Conservation (phyloP, 2,329 filamentous ascomycete species). For the Talaromyces sp. region DNA sequence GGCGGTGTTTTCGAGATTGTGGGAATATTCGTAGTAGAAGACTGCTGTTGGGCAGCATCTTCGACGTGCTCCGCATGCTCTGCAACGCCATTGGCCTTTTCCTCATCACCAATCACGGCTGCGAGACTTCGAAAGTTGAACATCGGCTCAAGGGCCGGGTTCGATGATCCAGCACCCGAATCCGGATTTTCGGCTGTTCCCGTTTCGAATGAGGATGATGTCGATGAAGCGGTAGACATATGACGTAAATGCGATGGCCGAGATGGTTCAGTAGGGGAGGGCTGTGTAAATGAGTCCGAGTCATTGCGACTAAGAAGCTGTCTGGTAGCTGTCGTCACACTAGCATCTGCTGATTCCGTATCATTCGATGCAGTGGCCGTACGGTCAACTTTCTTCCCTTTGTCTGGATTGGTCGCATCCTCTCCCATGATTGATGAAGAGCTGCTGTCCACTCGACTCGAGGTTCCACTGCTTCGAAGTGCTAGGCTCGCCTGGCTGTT, state of each 20-base stretch:
- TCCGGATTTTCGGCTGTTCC: conserved; percentile 40
- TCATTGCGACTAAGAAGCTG: conserved; percentile 22
- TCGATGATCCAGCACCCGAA: conserved; percentile 52
- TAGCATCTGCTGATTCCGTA: background rate
- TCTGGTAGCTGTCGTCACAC: background rate
- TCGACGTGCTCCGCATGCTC: conserved; percentile 36
- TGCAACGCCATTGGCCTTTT: conserved; percentile 43
- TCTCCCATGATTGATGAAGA: conserved; percentile 39
- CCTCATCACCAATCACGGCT: conserved; percentile 72
- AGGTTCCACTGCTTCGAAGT: conserved; percentile 48
- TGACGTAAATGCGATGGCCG: conserved; percentile 73
- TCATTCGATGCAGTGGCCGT: conserved; percentile 21
- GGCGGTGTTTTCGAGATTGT: conserved; percentile 24
- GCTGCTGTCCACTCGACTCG: conserved; percentile 38
- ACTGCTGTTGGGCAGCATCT: conserved; percentile 25
- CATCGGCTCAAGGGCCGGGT: conserved; percentile 67
- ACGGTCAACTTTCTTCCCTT: conserved; percentile 71
- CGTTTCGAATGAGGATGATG: conserved; percentile 75
- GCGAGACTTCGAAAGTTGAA: conserved; percentile 90
- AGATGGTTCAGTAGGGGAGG: conserved; percentile 51
- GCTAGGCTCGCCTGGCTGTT: conserved; percentile 63
- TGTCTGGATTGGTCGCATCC: conserved; percentile 47
- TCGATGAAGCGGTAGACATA: conserved; percentile 82
- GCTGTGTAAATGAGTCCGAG: conserved; percentile 32
- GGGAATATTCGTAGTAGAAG: conserved; percentile 13